phyloP scores from a whole-genome alignment of 2,329 filamentous ascomycete genomes.

The Fusarium sp. region DNA sequence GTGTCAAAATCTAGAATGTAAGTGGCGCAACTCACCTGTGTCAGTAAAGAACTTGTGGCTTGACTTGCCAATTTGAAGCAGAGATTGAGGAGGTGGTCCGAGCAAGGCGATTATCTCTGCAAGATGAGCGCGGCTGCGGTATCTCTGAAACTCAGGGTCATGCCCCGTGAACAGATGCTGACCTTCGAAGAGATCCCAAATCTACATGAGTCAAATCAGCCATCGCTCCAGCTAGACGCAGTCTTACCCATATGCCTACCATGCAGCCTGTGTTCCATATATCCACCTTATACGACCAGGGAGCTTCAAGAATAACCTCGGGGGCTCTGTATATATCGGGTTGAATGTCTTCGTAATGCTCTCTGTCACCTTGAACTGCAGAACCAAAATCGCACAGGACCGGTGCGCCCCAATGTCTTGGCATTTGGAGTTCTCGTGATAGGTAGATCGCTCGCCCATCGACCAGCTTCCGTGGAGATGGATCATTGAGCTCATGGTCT shows the following conservation, averaged over 20 bases:
- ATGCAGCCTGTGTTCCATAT: constrained; percentile 65
- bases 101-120: constrained; percentile 60
- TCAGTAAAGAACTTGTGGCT: constrained; percentile 54
- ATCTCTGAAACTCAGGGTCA: constrained; percentile 52
- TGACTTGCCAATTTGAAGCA: constrained; percentile 48
- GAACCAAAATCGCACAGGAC: constrained; percentile 64
- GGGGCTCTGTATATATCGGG: constrained; percentile 55
- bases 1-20: not conserved
- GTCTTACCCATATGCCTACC: constrained; percentile 49
- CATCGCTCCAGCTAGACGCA: not conserved
- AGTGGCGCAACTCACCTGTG: constrained; percentile 46
- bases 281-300: constrained; percentile 60
- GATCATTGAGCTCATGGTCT: constrained; percentile 52
- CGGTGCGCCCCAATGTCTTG: constrained; percentile 46
- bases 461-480: constrained; percentile 55
- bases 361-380: constrained; percentile 49
- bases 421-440: constrained; percentile 53
- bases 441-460: constrained; percentile 55
- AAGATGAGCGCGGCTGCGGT: constrained; percentile 58
- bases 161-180: constrained; percentile 55
- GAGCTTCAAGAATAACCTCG: constrained; percentile 59
- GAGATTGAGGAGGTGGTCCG: constrained; percentile 52
- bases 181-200: constrained; percentile 62
- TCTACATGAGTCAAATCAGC: constrained; percentile 43
- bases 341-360: constrained; percentile 52